Conservation (phyloP, 2,329 filamentous ascomycete genomes). For the Aspergillus aculeatus region DNA sequence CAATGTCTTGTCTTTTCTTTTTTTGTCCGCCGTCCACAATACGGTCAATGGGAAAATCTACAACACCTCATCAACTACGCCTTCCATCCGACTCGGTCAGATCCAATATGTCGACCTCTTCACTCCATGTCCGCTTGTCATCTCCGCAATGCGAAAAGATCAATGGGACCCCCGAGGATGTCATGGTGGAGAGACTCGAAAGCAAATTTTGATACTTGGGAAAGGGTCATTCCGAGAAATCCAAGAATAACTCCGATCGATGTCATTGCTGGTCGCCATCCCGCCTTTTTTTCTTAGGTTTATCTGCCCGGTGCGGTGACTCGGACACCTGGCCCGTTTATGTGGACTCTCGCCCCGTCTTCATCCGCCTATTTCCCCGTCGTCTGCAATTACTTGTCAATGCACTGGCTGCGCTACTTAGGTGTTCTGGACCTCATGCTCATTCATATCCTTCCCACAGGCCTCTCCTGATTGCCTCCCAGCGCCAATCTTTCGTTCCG, state of each 20-base stretch:
- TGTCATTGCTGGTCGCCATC: slow-evolving; percentile 19
- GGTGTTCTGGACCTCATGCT: slow-evolving; percentile 17
- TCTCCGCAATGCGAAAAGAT: neutral
- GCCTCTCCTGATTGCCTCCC: slow-evolving; percentile 25
- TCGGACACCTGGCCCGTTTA: slow-evolving; percentile 9
- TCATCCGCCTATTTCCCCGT: neutral
- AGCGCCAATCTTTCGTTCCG: slow-evolving; percentile 25
- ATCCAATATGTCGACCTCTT: neutral
- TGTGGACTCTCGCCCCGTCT: slow-evolving; percentile 1
- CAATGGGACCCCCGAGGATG: neutral
- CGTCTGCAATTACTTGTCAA: neutral
- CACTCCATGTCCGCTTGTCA: slow-evolving; percentile 1
- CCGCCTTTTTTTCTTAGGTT: slow-evolving; percentile 4
- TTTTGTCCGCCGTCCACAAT: neutral
- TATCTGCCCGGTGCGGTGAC: slow-evolving; percentile 5
- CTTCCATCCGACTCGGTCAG: neutral
- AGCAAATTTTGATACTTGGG: slow-evolving; percentile 13
- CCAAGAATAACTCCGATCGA: slow-evolving; percentile 10
- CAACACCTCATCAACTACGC: neutral
- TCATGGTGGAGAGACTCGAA: slow-evolving; percentile 1
- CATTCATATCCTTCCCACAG: slow-evolving; percentile 20
- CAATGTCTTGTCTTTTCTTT: slow-evolving; percentile 10
- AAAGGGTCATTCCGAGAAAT: slow-evolving; percentile 8
- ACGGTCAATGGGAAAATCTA: neutral
- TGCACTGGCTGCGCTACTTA: neutral